phyloP scores from a whole-genome alignment of 1,139 yeast species.

The Candida sojae region DNA sequence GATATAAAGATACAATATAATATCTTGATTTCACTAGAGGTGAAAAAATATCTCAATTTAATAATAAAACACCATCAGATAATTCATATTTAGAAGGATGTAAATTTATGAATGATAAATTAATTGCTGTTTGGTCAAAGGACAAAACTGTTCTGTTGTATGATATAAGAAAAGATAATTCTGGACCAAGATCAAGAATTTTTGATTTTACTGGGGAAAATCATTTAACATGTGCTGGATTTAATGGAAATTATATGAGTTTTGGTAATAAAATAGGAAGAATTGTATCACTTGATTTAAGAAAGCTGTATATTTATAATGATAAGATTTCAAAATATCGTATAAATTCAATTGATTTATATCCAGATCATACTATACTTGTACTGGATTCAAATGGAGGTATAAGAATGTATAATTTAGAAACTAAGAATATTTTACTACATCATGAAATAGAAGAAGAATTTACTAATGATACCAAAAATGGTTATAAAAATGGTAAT shows the following conservation, averaged over 20 bases:
- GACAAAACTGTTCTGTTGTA: not conserved
- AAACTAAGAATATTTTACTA: not conserved
- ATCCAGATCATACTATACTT: conserved; percentile 8
- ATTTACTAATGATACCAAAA: not conserved
- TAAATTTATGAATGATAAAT: not conserved
- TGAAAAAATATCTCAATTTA: not conserved
- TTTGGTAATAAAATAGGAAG: conserved; percentile 23
- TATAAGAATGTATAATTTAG: conserved; percentile 8
- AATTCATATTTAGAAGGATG: not conserved
- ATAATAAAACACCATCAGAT: not conserved
- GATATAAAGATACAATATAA: not conserved
- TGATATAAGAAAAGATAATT: not conserved
- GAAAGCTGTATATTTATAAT: conserved; percentile 19
- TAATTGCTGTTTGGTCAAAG: not conserved
- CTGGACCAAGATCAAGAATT: not conserved
- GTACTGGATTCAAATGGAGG: conserved; percentile 17
- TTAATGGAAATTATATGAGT: not conserved
- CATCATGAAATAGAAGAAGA: not conserved
- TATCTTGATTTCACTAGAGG: not conserved
- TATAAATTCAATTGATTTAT: conserved; percentile 8
- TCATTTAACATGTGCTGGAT: not conserved
- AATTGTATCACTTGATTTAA: conserved; percentile 27
- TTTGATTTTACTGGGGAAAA: not conserved
- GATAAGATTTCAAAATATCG: conserved; percentile 15
- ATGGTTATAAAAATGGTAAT: not conserved